A percentile compares a stretch with the other conserved stretches of the same genome.
Conservation (phyloP, 2,329 filamentous ascomycete genomes). For the Sporothrix pseudoabietina region DNA sequence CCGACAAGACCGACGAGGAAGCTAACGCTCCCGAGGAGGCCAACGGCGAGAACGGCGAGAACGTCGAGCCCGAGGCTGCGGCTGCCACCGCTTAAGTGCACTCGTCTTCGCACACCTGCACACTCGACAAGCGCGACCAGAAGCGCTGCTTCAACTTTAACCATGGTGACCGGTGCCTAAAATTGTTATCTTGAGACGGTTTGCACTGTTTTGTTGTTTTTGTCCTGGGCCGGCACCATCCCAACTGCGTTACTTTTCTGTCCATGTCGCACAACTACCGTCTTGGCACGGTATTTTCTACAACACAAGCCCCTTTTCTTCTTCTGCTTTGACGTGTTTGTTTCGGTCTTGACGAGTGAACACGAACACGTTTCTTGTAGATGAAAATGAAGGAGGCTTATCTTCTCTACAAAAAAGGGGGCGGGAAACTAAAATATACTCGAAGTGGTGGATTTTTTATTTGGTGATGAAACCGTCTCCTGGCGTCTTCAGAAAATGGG, state of each 20-base stretch:
- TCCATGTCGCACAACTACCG: conserved; percentile 7
- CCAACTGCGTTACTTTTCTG: conserved; percentile 21
- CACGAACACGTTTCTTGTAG: not conserved
- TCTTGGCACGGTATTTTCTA: conserved; percentile 26
- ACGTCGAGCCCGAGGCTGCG: conserved; percentile 39
- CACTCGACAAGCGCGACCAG: conserved; percentile 20
- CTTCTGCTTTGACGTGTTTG: conserved; percentile 13
- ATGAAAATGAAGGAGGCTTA: not conserved
- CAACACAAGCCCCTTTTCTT: not conserved
- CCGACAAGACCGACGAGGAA: conserved; percentile 92
- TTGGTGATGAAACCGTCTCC: conserved; percentile 30
- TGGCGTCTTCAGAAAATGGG: conserved; percentile 34
- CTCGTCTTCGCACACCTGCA: not conserved
- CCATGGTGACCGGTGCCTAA: conserved; percentile 27
- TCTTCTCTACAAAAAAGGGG: conserved; percentile 13
- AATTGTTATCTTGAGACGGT: conserved; percentile 19
- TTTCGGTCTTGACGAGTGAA: conserved; percentile 13
- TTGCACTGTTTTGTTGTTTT: conserved; percentile 5
- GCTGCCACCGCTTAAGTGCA: conserved; percentile 41
- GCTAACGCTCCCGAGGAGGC: conserved; percentile 58
- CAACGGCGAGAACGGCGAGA: conserved; percentile 43
- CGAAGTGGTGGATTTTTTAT: conserved; percentile 25
- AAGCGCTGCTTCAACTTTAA: conserved; percentile 26
- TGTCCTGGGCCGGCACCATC: conserved; percentile 17
- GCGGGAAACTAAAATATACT: conserved; percentile 30